A percentile compares a stretch with the other conserved stretches of the same genome.
These are phyloP conservation scores for Hypholoma fasciculare DNA, from an alignment of 768 basidiomycete genomes.

Conservation along the genomic window DNA sequence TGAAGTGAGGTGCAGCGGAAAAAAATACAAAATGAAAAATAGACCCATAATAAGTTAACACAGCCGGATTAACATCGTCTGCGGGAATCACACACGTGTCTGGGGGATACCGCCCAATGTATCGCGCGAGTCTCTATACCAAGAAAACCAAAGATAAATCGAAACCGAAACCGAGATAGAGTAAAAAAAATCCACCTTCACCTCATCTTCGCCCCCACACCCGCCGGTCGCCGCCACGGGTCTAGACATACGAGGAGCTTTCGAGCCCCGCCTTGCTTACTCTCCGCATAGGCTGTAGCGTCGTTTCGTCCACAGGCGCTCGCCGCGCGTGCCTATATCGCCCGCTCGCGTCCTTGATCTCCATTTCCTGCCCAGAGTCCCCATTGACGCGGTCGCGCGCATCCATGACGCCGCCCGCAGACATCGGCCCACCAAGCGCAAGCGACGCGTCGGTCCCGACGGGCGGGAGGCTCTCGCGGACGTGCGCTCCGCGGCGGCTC, in stretches of 20 bases:
- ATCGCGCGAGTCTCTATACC: neutral
- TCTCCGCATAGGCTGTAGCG: constrained; percentile 84
- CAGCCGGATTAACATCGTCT: too few relatives aligned
- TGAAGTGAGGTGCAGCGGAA: too few relatives aligned
- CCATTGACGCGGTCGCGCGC: constrained; percentile 43
- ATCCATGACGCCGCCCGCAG: constrained; percentile 37
- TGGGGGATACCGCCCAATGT: too few relatives aligned
- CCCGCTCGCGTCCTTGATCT: constrained; percentile 83
- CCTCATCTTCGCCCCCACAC: too few relatives aligned
- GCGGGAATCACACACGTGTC: too few relatives aligned
- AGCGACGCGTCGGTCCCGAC: constrained; percentile 26
- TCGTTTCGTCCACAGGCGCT: constrained; percentile 87
- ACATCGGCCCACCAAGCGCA: constrained; percentile 33
- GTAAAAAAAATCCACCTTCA: neutral
- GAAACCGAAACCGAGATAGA: neutral
- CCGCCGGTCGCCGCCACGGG: neutral
- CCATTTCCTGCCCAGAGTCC: constrained; percentile 79
- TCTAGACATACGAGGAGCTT: constrained; percentile 42
- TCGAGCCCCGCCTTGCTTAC: constrained; percentile 95
- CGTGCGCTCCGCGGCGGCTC: constrained; percentile 53
- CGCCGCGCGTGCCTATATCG: constrained; percentile 85
- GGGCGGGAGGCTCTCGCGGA: constrained; percentile 77
- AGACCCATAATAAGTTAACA: too few relatives aligned
- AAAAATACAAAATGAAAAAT: neutral
- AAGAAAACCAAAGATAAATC: neutral